These are phyloP conservation scores for Wallemia hederae DNA, from an alignment of 1,284 basidiomycete species.

Conservation along the genomic window DNA sequence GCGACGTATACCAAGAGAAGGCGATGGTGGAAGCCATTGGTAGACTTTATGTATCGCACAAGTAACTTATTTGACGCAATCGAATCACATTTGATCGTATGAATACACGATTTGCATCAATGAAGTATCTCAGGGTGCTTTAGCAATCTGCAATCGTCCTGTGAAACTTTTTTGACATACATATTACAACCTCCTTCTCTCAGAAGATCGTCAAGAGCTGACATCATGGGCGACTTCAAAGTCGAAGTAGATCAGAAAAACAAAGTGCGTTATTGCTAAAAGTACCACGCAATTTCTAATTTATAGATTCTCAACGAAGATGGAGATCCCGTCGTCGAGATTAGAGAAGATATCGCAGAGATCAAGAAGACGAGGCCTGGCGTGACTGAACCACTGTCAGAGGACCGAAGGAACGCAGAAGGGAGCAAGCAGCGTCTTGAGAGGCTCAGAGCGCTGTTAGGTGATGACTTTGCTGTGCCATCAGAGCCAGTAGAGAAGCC, in stretches of 20 bases:
- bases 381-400: neutral
- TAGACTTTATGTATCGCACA: neutral
- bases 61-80: no score
- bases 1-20: slow-evolving; percentile 21
- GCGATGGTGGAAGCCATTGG: neutral
- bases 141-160: no score
- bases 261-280: neutral
- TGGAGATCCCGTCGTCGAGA: neutral
- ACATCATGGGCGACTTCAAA: neutral
- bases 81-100: no score
- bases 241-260: neutral
- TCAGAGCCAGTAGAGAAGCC: neutral
- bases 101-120: no score
- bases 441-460: neutral
- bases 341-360: neutral
- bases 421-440: neutral
- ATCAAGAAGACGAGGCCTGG: neutral
- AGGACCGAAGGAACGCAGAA: neutral
- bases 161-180: no score
- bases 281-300: no score
- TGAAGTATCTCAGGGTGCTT: no score
- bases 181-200: no score
- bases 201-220: no score
- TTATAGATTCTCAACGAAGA: slow-evolving; percentile 1
- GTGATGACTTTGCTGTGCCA: neutral